Percentiles rank a stretch among this genome's conserved stretches.
Evolutionary conservation across 208 protist genomes (phyloP).

Genomic region (Crithidia bombi): DNA sequence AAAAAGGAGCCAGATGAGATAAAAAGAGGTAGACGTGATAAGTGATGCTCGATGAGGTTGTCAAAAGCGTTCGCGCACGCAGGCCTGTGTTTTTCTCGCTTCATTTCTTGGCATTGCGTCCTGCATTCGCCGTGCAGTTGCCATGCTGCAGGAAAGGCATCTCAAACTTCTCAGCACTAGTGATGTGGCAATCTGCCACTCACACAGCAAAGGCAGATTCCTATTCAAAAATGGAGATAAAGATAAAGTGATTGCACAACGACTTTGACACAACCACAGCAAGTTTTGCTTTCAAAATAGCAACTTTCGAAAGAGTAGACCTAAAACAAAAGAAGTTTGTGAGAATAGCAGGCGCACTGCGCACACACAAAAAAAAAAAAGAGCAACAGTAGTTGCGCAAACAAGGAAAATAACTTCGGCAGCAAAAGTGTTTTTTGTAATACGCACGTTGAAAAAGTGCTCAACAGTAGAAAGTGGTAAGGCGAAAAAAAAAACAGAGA

Average conservation of each 20-base stretch:
- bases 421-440: background rate
- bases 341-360: conserved; percentile 3
- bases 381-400: background rate
- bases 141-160: too few species aligned
- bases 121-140: too few species aligned
- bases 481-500: background rate
- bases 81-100: too few species aligned
- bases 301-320: background rate
- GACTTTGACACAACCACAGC: too few species aligned
- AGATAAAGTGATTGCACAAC: too few species aligned
- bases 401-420: background rate
- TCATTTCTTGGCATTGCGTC: too few species aligned
- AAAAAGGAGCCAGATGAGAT: background rate
- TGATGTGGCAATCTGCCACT: too few species aligned
- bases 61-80: too few species aligned
- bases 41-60: background rate
- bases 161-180: too few species aligned
- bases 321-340: conserved; percentile 16
- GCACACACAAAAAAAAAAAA: conserved; percentile 17
- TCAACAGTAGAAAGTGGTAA: background rate
- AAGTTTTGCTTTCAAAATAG: background rate
- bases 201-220: too few species aligned
- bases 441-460: background rate
- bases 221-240: too few species aligned
- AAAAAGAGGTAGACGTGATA: background rate